A percentile compares a stretch with the other conserved stretches of the same genome.
These are phyloP conservation scores for Brassica carinata DNA, from an alignment of 345 rosid genomes.

Conservation along the genomic window DNA sequence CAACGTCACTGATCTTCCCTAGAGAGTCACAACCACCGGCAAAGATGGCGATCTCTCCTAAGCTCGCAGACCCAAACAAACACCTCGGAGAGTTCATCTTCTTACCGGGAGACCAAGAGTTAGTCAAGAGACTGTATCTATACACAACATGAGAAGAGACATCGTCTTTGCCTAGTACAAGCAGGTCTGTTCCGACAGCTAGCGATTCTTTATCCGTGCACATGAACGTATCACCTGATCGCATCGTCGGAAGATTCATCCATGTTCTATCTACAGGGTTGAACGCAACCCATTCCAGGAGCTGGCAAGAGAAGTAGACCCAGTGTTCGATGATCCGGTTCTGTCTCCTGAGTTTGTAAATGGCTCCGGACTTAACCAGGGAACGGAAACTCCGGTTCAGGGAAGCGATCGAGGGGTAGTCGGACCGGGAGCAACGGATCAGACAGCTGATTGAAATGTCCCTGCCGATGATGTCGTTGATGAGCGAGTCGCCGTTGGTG, in stretches of 20 bases:
- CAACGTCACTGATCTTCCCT: slow-evolving; percentile 45
- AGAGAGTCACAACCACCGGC: slow-evolving; percentile 72
- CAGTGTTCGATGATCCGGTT: slow-evolving; percentile 60
- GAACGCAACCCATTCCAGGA: slow-evolving; percentile 74
- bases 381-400: slow-evolving; percentile 53
- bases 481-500: slow-evolving; percentile 46
- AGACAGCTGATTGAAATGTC: slow-evolving; percentile 72
- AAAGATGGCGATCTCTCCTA: slow-evolving; percentile 63
- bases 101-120: slow-evolving; percentile 51
- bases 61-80: slow-evolving; percentile 75
- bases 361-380: slow-evolving; percentile 49
- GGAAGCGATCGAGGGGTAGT: slow-evolving; percentile 47
- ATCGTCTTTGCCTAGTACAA: slow-evolving; percentile 60
- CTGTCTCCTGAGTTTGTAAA: slow-evolving; percentile 51
- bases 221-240: slow-evolving; percentile 49
- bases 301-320: slow-evolving; percentile 79
- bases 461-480: slow-evolving; percentile 56
- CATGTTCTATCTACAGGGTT: slow-evolving; percentile 62
- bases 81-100: slow-evolving; percentile 62
- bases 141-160: slow-evolving; percentile 34
- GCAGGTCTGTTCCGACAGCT: slow-evolving; percentile 65
- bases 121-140: slow-evolving; percentile 52
- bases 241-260: slow-evolving; percentile 69
- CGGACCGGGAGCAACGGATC: slow-evolving; percentile 60
- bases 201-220: slow-evolving; percentile 61